Evolutionary conservation across 371 early-diverging fungal species (phyloP).

Genomic region (Cokeromyces recurvatus): DNA sequence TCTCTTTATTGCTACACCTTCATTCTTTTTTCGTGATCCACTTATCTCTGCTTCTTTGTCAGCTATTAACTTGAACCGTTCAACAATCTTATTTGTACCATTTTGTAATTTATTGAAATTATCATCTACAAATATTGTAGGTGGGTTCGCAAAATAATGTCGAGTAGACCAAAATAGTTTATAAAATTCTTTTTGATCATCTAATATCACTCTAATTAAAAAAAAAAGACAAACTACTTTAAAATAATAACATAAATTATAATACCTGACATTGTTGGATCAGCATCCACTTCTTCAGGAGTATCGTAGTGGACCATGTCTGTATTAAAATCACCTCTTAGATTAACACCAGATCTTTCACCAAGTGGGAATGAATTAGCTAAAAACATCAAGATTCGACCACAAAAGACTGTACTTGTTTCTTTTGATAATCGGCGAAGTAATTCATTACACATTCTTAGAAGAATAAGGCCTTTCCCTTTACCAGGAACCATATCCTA

Average conservation of each 20-base stretch:
- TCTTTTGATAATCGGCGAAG: conserved; percentile 77
- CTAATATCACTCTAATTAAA: conserved; percentile 5
- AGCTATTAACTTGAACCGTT: conserved; percentile 34
- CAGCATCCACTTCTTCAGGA: conserved; percentile 48
- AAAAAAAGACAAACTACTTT: no score
- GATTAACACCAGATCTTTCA: conserved; percentile 82
- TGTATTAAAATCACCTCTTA: conserved; percentile 76
- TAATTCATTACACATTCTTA: conserved; percentile 81
- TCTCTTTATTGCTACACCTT: conserved; percentile 5
- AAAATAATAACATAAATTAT: no score
- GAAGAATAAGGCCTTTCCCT: conserved; percentile 78
- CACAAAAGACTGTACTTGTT: conserved; percentile 74
- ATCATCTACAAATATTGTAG: conserved; percentile 26
- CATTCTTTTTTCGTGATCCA: conserved; percentile 24
- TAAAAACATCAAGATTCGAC: conserved; percentile 78
- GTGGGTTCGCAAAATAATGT: conserved; percentile 40
- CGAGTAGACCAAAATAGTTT: conserved; percentile 42
- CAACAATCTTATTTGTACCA: conserved; percentile 30
- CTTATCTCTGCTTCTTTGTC: conserved; percentile 31
- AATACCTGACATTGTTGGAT: conserved; percentile 30
- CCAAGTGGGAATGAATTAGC: conserved; percentile 75
- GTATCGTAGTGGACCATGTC: conserved; percentile 56
- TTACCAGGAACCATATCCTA: conserved; percentile 66
- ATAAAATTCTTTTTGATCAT: conserved; percentile 42
- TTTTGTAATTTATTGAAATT: conserved; percentile 33